These are phyloP conservation scores for Waltiozyma sp. DNA, from an alignment of 1,139 yeast species.

Conservation along the genomic window DNA sequence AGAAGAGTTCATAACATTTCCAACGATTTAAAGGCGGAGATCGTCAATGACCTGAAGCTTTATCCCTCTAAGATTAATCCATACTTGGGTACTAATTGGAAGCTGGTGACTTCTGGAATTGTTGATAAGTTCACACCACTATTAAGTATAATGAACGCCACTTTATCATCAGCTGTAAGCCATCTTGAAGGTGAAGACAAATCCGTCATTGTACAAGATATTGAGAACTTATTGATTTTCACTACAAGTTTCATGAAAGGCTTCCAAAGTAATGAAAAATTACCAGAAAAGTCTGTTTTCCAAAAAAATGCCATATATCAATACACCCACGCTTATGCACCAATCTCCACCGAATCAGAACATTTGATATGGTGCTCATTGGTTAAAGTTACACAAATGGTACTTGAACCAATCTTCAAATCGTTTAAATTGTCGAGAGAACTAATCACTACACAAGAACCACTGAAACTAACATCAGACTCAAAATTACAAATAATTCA, in stretches of 20 bases:
- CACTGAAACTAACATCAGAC: conserved; percentile 1
- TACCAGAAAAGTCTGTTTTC: conserved; percentile 12
- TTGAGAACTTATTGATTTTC: conserved; percentile 25
- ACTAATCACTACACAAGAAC: conserved; percentile 1
- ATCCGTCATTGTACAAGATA: conserved; percentile 6
- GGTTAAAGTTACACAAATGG: conserved; percentile 24
- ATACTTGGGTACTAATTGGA: conserved; percentile 38
- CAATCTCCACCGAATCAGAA: conserved; percentile 29
- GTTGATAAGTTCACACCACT: conserved; percentile 39
- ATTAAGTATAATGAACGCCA: conserved; percentile 27
- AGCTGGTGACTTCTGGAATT: conserved; percentile 31
- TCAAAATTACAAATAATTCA: neutral
- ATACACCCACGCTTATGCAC: conserved; percentile 31
- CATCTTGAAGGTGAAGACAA: conserved; percentile 4
- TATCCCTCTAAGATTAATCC: conserved; percentile 25
- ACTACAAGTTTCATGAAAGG: conserved; percentile 32
- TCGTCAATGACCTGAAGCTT: conserved; percentile 25
- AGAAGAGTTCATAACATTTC: conserved; percentile 34
- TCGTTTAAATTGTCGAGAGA: conserved; percentile 18
- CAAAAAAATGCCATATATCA: conserved; percentile 28
- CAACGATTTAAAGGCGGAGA: conserved; percentile 22
- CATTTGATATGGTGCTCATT: conserved; percentile 36
- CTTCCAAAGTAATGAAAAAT: conserved; percentile 16
- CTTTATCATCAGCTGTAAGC: conserved; percentile 15
- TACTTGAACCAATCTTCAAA: conserved; percentile 27